A percentile compares a stretch with the other conserved stretches of the same genome.
Conservation (phyloP, 345 rosid species). For the Aethionema arabicum region DNA sequence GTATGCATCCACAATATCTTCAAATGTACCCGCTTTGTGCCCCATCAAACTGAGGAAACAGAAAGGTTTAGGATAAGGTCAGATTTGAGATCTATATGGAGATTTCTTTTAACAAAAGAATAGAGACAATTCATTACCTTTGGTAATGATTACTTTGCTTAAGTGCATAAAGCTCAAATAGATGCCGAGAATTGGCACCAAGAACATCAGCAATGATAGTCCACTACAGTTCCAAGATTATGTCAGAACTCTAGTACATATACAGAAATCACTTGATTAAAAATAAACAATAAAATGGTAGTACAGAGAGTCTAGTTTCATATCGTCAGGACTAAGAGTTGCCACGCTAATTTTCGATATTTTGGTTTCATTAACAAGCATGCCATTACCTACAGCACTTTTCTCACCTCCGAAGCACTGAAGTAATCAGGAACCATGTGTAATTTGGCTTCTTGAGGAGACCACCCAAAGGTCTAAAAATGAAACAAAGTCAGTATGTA, state of each 20-base stretch:
- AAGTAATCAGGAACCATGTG: constrained; percentile 93
- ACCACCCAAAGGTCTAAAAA: constrained; percentile 87
- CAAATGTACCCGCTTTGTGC: constrained; percentile 63
- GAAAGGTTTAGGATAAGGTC: not conserved
- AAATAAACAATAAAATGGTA: not conserved
- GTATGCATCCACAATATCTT: constrained; percentile 90
- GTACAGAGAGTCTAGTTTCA: constrained; percentile 6
- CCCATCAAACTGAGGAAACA: constrained; percentile 59
- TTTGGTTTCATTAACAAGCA: not conserved
- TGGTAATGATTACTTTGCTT: constrained; percentile 77
- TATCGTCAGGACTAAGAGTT: constrained; percentile 11
- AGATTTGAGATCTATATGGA: constrained; percentile 1
- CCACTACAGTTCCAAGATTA: constrained; percentile 57
- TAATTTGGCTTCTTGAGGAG: constrained; percentile 85
- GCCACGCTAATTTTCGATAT: not conserved
- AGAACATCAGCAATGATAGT: constrained; percentile 78
- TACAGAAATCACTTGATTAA: not conserved
- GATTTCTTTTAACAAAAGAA: not conserved
- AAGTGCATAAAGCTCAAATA: constrained; percentile 92
- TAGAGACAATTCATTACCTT: constrained; percentile 46
- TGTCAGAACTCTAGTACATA: constrained; percentile 21
- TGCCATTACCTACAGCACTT: constrained; percentile 20
- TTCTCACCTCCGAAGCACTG: constrained; percentile 77
- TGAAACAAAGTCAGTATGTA: constrained; percentile 26
- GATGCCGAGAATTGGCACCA: constrained; percentile 84